These are phyloP conservation scores for Aquilaria sinensis DNA, from an alignment of 345 rosid genomes.

Conservation along the genomic window DNA sequence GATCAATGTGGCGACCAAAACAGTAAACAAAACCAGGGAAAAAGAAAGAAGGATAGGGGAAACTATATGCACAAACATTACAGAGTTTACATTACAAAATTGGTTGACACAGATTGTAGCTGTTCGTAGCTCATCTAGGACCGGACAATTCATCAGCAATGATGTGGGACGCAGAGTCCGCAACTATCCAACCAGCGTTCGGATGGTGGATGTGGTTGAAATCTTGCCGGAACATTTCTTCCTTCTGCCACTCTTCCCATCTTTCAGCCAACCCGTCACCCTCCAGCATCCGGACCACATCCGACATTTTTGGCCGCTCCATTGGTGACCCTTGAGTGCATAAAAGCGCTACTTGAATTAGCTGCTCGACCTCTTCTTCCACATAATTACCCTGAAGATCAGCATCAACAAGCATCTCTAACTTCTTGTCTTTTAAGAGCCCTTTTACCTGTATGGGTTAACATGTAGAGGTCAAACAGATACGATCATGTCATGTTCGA, in stretches of 20 bases:
- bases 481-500: too few relatives aligned
- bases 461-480: too few relatives aligned
- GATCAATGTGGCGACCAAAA: too few relatives aligned
- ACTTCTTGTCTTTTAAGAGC: constrained; percentile 59
- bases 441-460: constrained; percentile 63
- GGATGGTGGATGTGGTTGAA: constrained; percentile 27
- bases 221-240: constrained; percentile 54
- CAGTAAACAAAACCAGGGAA: background rate
- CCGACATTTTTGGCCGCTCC: constrained; percentile 89
- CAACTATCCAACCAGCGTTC: constrained; percentile 38
- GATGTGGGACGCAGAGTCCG: constrained; percentile 47
- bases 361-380: constrained; percentile 59
- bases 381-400: constrained; percentile 52
- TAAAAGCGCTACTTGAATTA: constrained; percentile 73
- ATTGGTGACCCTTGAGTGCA: constrained; percentile 64
- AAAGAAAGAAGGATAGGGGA: background rate
- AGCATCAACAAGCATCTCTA: constrained; percentile 57
- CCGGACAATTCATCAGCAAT: constrained; percentile 62
- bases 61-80: constrained; percentile 29
- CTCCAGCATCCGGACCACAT: constrained; percentile 87
- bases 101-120: background rate
- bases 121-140: constrained; percentile 47
- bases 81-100: constrained; percentile 14
- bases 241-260: constrained; percentile 95
- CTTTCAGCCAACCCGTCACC: constrained; percentile 79